Conservation (phyloP, 257 asterid species). For the Verbena officinalis region DNA sequence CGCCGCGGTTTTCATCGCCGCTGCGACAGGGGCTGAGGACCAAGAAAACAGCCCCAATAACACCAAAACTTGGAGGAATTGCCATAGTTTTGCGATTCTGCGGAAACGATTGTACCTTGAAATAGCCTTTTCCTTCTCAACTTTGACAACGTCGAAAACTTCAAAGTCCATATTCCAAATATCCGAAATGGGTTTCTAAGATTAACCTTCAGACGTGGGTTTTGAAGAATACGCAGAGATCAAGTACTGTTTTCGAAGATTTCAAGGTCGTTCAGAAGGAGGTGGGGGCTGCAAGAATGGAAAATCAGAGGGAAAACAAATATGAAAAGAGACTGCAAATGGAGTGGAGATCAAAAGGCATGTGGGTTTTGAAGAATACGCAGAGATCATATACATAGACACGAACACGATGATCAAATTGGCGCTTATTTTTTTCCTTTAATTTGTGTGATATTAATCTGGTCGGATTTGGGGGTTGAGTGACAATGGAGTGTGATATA, state of each 20-base stretch:
- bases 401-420: constrained; percentile 17
- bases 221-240: too few relatives aligned
- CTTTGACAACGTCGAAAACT: constrained; percentile 33
- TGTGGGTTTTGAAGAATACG: constrained; percentile 5
- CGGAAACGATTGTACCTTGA: constrained; percentile 55
- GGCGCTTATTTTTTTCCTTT: too few relatives aligned
- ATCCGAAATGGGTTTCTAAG: background rate
- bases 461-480: constrained; percentile 15
- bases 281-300: constrained; percentile 34
- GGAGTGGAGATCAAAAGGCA: constrained; percentile 29
- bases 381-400: constrained; percentile 37
- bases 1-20: constrained; percentile 31
- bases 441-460: background rate
- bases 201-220: too few relatives aligned
- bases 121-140: constrained; percentile 46
- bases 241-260: too few relatives aligned
- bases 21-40: constrained; percentile 65
- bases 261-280: constrained; percentile 18
- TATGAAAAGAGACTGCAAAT: background rate
- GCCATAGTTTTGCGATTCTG: constrained; percentile 42
- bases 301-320: constrained; percentile 11
- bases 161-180: constrained; percentile 31
- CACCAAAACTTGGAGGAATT: constrained; percentile 45
- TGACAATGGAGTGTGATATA: background rate
- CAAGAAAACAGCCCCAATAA: constrained; percentile 60